Evolutionary conservation across 306 rosid species (phyloP), one percentile per base, ranked within the genome.

Genomic region (Canavalia gladiata): DNA sequence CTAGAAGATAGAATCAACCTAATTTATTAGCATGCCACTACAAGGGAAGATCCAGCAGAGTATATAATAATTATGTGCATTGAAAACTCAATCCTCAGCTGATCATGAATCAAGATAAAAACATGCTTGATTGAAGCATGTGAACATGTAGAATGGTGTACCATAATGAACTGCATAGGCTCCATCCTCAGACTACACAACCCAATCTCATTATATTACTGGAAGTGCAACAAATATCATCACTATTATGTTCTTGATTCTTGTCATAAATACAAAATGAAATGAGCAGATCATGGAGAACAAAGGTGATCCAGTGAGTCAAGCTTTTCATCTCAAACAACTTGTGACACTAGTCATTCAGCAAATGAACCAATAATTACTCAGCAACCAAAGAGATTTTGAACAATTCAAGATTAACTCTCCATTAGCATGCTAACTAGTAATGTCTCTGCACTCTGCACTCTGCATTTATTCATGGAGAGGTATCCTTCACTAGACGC

Each of bases 331-430:
- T 50, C 55, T 60, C 37, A 39, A 50, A 42, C 66, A 51, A 50
- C 74, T 42, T 43, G 37, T 70, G 77, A 47, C 31, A 72, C 29
- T 28, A 57, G 10, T 42, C 72, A 71, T 39, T 5, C 45, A 72
- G 74, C n/a, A 72, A 72, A 72, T 72, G 57, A 52, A 50, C 73
- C 64, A 39, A 71, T n/a, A 81, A 64, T 73, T 74, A 62, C 54
- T 4, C 49, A 62, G 43, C 56, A 51, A 65, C 51, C 3, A 64
- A 71, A 43, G 33, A 12, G 29, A 54, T 25, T 42, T 77, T 55
- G 18, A 8, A 55, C 13, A 46, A 65, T 7, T 52, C 59, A 54
- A 66, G 6, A 39, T 30, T 39, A 62, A 45, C n/a, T 25, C 62
- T 33, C 63, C 63, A 43, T 33, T 51, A 50, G 58, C 3, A 34